These are phyloP conservation scores for Larix kaempferi DNA, from an alignment of 75 land plant genomes.

Conservation along the genomic window DNA sequence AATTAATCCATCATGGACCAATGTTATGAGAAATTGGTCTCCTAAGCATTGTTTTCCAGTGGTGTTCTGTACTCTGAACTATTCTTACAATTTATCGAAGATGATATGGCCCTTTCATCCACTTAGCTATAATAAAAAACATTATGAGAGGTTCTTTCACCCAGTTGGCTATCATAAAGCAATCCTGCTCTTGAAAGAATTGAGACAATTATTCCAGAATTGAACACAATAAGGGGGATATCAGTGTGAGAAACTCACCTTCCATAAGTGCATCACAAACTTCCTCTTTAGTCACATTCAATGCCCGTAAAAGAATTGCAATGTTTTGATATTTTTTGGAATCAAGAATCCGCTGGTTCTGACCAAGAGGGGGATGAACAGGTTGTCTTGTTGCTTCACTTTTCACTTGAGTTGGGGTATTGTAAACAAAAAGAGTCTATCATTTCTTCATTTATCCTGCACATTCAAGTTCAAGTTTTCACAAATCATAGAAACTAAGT, in stretches of 20 bases:
- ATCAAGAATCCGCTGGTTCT: conserved; percentile 31
- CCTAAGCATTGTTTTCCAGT: too few species aligned
- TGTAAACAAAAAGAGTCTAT: conserved; percentile 12
- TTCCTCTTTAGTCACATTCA: conserved; percentile 36
- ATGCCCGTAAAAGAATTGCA: conserved; percentile 47
- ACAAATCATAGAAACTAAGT: neutral
- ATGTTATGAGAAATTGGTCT: too few species aligned
- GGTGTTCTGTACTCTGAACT: too few species aligned
- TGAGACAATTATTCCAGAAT: too few species aligned
- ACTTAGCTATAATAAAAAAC: too few species aligned
- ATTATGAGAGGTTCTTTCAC: too few species aligned
- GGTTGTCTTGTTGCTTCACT: neutral
- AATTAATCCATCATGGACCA: too few species aligned
- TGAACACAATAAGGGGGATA: too few species aligned
- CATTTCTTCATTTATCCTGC: conserved; percentile 12
- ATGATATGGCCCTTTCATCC: too few species aligned
- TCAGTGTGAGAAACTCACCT: conserved; percentile 9
- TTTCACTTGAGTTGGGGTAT: conserved; percentile 10
- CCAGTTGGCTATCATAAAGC: too few species aligned
- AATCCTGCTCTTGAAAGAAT: too few species aligned
- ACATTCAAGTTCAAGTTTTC: neutral
- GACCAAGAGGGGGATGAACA: conserved; percentile 8
- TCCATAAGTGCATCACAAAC: conserved; percentile 44
- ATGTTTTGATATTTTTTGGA: conserved; percentile 50
- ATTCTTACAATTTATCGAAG: too few species aligned